Conservation (phyloP, 768 basidiomycete genomes). For the Mycena floridula region DNA sequence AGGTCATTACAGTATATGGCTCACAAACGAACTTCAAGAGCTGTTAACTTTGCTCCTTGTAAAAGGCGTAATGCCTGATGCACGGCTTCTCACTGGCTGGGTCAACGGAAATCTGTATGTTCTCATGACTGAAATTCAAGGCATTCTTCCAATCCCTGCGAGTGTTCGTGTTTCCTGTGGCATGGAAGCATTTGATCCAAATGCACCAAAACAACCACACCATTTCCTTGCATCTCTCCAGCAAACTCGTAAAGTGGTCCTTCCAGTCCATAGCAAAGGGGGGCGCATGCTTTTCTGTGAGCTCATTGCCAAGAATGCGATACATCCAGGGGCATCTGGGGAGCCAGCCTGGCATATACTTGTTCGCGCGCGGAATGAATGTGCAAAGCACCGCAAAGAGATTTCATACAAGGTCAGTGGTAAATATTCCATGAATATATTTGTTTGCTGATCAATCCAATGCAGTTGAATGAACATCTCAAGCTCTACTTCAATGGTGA, state of each 20-base stretch:
- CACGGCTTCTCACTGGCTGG: slow-evolving; percentile 1
- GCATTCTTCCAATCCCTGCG: slow-evolving; percentile 6
- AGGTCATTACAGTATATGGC: slow-evolving; percentile 18
- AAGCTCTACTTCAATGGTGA: neutral
- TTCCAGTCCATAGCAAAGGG: slow-evolving; percentile 1
- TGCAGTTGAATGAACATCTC: neutral
- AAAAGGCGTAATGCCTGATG: neutral
- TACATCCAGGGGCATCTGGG: neutral
- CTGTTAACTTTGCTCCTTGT: slow-evolving; percentile 1
- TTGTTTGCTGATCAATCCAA: neutral
- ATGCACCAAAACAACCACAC: neutral
- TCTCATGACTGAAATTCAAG: slow-evolving; percentile 1
- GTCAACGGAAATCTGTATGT: slow-evolving; percentile 10
- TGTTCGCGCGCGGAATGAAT: neutral
- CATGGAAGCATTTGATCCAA: slow-evolving; percentile 5
- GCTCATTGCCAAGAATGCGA: neutral
- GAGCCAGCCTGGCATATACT: neutral
- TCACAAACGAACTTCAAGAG: slow-evolving; percentile 16
- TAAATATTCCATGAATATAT: neutral
- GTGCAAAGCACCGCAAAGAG: neutral
- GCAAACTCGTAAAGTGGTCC: slow-evolving; percentile 2
- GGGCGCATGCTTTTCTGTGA: slow-evolving; percentile 3
- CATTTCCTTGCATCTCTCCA: slow-evolving; percentile 1
- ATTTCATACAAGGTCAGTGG: neutral
- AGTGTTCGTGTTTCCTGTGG: slow-evolving; percentile 1